Evolutionary conservation across 2,329 filamentous ascomycete genomes (phyloP).

Genomic region (Lecanicillium sp.): DNA sequence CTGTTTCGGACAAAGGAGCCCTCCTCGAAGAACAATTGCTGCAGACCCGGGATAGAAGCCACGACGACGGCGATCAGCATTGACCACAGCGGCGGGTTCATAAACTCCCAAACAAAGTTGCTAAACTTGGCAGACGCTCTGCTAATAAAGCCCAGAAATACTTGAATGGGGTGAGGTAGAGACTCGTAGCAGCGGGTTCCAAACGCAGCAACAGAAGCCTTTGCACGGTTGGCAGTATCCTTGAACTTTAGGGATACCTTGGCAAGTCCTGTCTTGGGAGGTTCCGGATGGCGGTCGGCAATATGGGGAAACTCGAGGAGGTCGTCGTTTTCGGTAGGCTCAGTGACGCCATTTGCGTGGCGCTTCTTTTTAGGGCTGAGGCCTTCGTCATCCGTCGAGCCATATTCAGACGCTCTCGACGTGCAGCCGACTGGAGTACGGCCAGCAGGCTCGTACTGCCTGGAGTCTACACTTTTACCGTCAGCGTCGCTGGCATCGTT

Average conservation of each 20-base stretch:
- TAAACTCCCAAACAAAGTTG: slow-evolving; percentile 76
- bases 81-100: slow-evolving; percentile 97
- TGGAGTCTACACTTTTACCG: slow-evolving; percentile 31
- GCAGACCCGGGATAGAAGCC: slow-evolving; percentile 75
- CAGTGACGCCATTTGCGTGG: slow-evolving; percentile 22
- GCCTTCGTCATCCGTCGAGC: slow-evolving; percentile 39
- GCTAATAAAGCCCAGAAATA: slow-evolving; percentile 20
- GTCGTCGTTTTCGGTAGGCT: slow-evolving; percentile 24
- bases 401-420: slow-evolving; percentile 40
- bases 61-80: slow-evolving; percentile 90
- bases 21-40: slow-evolving; percentile 77
- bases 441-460: slow-evolving; percentile 45
- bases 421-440: slow-evolving; percentile 44
- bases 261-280: slow-evolving; percentile 23
- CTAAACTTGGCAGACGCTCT: slow-evolving; percentile 37
- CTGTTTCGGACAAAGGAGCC: slow-evolving; percentile 90
- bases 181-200: slow-evolving; percentile 9
- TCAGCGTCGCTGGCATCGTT: slow-evolving; percentile 14
- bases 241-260: slow-evolving; percentile 25
- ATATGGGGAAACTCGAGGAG: slow-evolving; percentile 57
- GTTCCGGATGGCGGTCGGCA: slow-evolving; percentile 28
- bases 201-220: neutral
- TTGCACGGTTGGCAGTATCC: slow-evolving; percentile 17
- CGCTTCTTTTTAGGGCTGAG: slow-evolving; percentile 22
- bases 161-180: slow-evolving; percentile 35